These are phyloP conservation scores for Nigrospora sphaerica DNA, from an alignment of 2,329 filamentous ascomycete genomes.

Conservation along the genomic window DNA sequence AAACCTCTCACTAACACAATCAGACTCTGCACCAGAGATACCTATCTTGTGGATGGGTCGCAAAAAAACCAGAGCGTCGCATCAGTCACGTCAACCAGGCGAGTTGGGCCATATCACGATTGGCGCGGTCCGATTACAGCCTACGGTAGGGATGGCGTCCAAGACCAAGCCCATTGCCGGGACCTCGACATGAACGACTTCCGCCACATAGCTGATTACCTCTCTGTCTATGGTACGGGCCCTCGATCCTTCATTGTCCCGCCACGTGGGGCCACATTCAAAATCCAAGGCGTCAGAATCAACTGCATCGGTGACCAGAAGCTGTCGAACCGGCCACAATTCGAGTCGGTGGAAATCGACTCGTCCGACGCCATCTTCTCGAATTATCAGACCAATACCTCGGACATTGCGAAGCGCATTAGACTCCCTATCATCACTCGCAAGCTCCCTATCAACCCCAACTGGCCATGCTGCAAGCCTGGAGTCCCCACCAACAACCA, in stretches of 20 bases:
- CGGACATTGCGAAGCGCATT: slow-evolving; percentile 9
- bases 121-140: slow-evolving; percentile 10
- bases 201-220: slow-evolving; percentile 8
- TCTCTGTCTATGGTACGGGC: slow-evolving; percentile 2
- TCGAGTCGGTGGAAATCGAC: slow-evolving; percentile 8
- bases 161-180: background rate
- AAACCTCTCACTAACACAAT: slow-evolving; percentile 3
- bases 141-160: background rate
- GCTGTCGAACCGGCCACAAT: slow-evolving; percentile 7
- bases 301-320: slow-evolving; percentile 10
- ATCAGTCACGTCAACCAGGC: slow-evolving; percentile 1
- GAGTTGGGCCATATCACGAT: background rate
- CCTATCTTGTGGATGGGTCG: slow-evolving; percentile 5
- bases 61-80: slow-evolving; percentile 2
- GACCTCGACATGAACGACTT: slow-evolving; percentile 14
- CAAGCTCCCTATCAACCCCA: too few relatives aligned
- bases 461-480: too few relatives aligned
- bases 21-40: background rate
- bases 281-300: slow-evolving; percentile 10
- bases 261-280: background rate
- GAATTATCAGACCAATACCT: slow-evolving; percentile 1
- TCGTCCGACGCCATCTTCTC: slow-evolving; percentile 2
- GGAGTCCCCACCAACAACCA: slow-evolving; percentile 5
- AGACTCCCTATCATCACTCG: slow-evolving; percentile 7
- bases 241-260: background rate